Evolutionary conservation across 495 filamentous ascomycete genomes (phyloP).

Genomic region (Aspergillus hancockii): DNA sequence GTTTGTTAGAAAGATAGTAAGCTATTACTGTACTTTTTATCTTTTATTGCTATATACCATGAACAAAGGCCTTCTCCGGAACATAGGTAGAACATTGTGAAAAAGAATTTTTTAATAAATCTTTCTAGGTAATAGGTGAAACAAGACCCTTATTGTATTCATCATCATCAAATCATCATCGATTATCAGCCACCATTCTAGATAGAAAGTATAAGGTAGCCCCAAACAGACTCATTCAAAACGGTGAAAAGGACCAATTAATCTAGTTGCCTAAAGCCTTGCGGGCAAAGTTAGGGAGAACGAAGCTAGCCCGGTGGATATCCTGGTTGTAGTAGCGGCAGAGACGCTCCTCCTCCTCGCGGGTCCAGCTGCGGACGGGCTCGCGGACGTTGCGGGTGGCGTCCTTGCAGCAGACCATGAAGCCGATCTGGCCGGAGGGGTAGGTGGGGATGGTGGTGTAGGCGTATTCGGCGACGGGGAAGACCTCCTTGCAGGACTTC

Average conservation of each 20-base stretch:
- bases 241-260: conserved; percentile 14
- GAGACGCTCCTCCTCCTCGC: conserved; percentile 87
- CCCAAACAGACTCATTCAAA: conserved; percentile 4
- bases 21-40: background rate
- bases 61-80: background rate
- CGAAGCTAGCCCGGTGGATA: conserved; percentile 91
- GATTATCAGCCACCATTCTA: conserved; percentile 19
- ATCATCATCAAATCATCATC: conserved; percentile 26
- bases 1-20: background rate
- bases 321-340: conserved; percentile 95
- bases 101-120: background rate
- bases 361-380: conserved; percentile 74
- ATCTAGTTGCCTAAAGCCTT: conserved; percentile 59
- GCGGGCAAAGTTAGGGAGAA: conserved; percentile 89
- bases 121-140: background rate
- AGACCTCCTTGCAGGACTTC: conserved; percentile 95
- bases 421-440: conserved; percentile 98
- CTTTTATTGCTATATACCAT: background rate
- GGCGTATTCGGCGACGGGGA: conserved; percentile 95
- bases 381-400: conserved; percentile 74
- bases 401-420: conserved; percentile 99
- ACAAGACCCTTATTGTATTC: conserved; percentile 16
- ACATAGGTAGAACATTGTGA: background rate
- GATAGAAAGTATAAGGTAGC: background rate
- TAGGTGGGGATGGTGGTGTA: conserved; percentile 99